Percentiles rank a stretch among this genome's conserved stretches.
Evolutionary conservation across 371 early-diverging fungal species (phyloP).

Genomic region (Rhizomucor pusillus): DNA sequence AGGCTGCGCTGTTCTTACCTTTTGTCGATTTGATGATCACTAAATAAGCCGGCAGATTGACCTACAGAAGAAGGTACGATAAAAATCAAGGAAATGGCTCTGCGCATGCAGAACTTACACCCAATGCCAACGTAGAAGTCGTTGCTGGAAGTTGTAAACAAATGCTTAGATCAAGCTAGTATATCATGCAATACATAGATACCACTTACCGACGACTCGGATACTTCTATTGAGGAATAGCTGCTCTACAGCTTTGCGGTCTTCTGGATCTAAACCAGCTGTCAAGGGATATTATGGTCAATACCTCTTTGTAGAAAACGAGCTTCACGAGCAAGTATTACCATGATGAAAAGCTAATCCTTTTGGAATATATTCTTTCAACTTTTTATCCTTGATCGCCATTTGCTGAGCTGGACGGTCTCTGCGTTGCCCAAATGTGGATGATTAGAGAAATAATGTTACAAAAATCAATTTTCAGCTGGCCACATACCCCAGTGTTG

Average conservation of each 20-base stretch:
- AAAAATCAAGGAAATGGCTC: not conserved
- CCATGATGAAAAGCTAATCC: conserved; percentile 81
- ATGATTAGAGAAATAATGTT: too few relatives aligned
- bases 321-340: not conserved
- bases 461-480: not conserved
- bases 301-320: too few relatives aligned
- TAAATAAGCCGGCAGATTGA: conserved; percentile 90
- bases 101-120: conserved; percentile 42
- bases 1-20: conserved; percentile 18
- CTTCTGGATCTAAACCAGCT: conserved; percentile 64
- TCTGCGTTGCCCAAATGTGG: too few relatives aligned
- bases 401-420: not conserved
- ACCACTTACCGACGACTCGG: conserved; percentile 61
- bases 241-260: conserved; percentile 67
- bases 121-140: conserved; percentile 91
- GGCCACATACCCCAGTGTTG: conserved; percentile 18
- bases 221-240: conserved; percentile 60
- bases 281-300: not conserved
- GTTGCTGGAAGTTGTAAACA: conserved; percentile 44
- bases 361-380: conserved; percentile 38
- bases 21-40: conserved; percentile 81
- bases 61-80: conserved; percentile 18
- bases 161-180: not conserved
- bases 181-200: not conserved
- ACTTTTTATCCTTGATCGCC: conserved; percentile 26